Evolutionary conservation across 441 rosid species (phyloP).

Genomic region (Populus hybrid): DNA sequence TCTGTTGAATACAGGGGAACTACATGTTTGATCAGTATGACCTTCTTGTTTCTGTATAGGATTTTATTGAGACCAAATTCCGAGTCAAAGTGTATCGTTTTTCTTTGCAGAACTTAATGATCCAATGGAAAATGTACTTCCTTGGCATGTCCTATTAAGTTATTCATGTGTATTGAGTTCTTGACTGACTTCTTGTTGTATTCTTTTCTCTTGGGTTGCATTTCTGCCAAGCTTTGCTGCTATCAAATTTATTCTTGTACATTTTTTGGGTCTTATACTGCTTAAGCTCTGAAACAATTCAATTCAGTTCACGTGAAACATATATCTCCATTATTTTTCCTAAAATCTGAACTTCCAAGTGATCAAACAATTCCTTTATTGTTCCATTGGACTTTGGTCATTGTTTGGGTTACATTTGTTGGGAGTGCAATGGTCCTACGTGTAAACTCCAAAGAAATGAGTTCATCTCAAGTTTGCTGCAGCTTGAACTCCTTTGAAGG

Average conservation of each 20-base stretch:
- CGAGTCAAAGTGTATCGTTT: slow-evolving; percentile 22
- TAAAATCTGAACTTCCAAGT: not conserved
- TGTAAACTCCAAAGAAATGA: not conserved
- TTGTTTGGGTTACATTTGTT: slow-evolving; percentile 1
- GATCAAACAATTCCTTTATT: not conserved
- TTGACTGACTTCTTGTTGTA: not conserved
- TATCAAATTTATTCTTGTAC: not conserved
- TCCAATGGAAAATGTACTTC: slow-evolving; percentile 19
- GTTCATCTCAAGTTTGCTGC: not conserved
- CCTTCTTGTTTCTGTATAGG: slow-evolving; percentile 15
- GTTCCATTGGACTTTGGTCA: slow-evolving; percentile 7
- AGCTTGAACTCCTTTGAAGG: not conserved
- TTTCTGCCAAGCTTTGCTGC: slow-evolving; percentile 13
- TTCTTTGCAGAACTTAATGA: slow-evolving; percentile 10
- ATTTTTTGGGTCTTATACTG: not conserved
- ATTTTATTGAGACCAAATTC: slow-evolving; percentile 20
- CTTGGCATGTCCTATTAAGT: not conserved
- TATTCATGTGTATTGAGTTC: slow-evolving; percentile 8
- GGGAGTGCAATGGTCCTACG: not conserved
- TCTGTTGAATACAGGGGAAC: slow-evolving; percentile 25
- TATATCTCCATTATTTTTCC: not conserved
- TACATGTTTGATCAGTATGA: slow-evolving; percentile 17
- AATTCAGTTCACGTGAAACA: slow-evolving; percentile 12
- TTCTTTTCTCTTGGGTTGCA: not conserved
- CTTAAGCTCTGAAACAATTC: slow-evolving; percentile 11